A percentile compares a stretch with the other conserved stretches of the same genome.
Evolutionary conservation across 2,329 filamentous ascomycete species (phyloP).

Genomic region (Macrophomina phaseolina): DNA sequence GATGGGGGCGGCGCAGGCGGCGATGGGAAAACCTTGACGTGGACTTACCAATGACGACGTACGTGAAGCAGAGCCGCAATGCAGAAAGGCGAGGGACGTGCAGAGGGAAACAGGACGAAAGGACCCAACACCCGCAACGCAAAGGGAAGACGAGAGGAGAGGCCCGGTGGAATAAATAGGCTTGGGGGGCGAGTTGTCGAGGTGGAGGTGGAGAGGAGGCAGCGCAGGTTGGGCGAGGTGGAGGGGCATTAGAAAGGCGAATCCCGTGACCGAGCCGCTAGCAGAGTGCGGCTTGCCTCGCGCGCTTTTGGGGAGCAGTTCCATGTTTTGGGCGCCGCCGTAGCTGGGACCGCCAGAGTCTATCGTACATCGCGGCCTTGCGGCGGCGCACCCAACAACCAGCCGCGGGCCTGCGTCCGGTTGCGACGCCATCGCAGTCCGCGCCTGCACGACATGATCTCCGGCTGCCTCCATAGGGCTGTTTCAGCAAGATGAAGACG

Average conservation of each 20-base stretch:
- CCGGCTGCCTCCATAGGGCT: slow-evolving; percentile 26
- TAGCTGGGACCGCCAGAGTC: slow-evolving; percentile 25
- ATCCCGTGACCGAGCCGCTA: slow-evolving; percentile 24
- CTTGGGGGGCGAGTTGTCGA: slow-evolving; percentile 23
- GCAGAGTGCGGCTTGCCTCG: slow-evolving; percentile 21
- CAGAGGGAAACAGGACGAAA: slow-evolving; percentile 35
- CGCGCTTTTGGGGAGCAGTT: slow-evolving; percentile 26
- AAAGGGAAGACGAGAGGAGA: slow-evolving; percentile 37
- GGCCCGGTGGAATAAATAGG: slow-evolving; percentile 30
- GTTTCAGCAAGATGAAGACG: slow-evolving; percentile 28
- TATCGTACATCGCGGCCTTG: slow-evolving; percentile 21
- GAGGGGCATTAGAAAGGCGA: slow-evolving; percentile 33
- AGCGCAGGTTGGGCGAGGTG: slow-evolving; percentile 29
- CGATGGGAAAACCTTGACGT: slow-evolving; percentile 27
- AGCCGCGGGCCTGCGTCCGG: slow-evolving; percentile 18
- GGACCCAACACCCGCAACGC: slow-evolving; percentile 38
- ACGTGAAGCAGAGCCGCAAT: slow-evolving; percentile 32
- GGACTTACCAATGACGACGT: slow-evolving; percentile 30
- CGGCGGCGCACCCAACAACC: slow-evolving; percentile 24
- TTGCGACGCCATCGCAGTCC: slow-evolving; percentile 17
- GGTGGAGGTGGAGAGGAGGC: slow-evolving; percentile 28
- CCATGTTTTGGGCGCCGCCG: slow-evolving; percentile 25
- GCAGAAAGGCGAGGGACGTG: slow-evolving; percentile 33
- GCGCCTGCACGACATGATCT: slow-evolving; percentile 27
- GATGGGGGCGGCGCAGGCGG: slow-evolving; percentile 9